Conservation (phyloP, 768 basidiomycete genomes). For the Tylopilus cervinicoccineus region DNA sequence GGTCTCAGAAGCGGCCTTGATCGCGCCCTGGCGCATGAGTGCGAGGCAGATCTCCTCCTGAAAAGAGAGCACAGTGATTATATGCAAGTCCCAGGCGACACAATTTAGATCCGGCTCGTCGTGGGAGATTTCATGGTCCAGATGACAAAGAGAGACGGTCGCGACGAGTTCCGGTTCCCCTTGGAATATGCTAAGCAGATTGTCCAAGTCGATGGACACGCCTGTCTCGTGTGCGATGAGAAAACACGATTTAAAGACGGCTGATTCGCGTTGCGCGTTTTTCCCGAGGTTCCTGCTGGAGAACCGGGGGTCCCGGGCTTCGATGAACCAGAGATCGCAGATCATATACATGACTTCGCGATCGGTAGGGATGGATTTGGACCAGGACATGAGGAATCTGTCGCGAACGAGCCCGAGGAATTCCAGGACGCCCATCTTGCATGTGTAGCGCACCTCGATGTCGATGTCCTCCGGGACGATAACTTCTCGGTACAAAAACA, state of each 20-base stretch:
- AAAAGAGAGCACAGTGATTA: constrained; percentile 19
- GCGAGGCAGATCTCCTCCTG: constrained; percentile 15
- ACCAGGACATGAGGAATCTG: constrained; percentile 24
- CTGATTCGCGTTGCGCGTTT: constrained; percentile 27
- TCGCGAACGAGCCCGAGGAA: constrained; percentile 27
- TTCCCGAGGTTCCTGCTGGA: constrained; percentile 15
- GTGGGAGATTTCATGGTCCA: constrained; percentile 22
- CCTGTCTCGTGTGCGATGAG: constrained; percentile 24
- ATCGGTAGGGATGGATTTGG: constrained; percentile 20
- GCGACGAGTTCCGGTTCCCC: constrained; percentile 20
- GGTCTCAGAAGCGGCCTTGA: constrained; percentile 22
- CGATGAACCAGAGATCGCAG: constrained; percentile 27
- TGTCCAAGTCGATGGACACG: constrained; percentile 18
- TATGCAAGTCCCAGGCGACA: constrained; percentile 29
- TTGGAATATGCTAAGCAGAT: constrained; percentile 21
- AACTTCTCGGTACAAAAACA: constrained; percentile 18
- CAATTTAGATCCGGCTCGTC: constrained; percentile 19
- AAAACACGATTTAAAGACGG: constrained; percentile 25
- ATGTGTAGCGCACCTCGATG: constrained; percentile 13
- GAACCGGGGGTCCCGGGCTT: constrained; percentile 21
- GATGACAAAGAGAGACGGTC: constrained; percentile 21
- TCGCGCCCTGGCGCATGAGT: constrained; percentile 22
- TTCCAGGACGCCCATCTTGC: constrained; percentile 23
- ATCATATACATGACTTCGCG: constrained; percentile 27
- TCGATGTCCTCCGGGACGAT: constrained; percentile 8